Base-by-base conservation (phyloP, 2,329 filamentous ascomycete species). In the Beauveria medogensis region DNA sequence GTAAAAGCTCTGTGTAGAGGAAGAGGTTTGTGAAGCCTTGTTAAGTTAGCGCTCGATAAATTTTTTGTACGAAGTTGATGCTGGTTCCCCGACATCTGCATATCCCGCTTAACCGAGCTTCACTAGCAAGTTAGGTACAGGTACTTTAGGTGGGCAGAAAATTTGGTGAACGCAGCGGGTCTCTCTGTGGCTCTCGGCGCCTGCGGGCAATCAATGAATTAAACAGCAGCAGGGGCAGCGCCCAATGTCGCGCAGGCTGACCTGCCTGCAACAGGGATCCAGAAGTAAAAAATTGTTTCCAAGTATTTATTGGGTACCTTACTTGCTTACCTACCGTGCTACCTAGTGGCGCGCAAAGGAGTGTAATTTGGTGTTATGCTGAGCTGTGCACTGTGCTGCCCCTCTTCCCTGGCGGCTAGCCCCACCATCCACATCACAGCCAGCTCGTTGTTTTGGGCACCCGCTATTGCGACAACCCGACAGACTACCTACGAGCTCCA, bases 391-490 rank as follows among this genome's bases (percentile, higher is more conserved):
- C 60, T 57, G 60, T 61, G 44, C 50, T 56, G 60, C 60, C 60
- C 54, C 54, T 61, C 60, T 61, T 57, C 47, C 54, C 26, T 48
- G 58, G 34, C 30, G 20, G 46, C 28, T n/a, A 24, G 43, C 51
- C 60, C 60, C 60, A 58, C 60, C 54, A 61, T 61, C 48, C 54
- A 47, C 60, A 61, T 60, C 58, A 60, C 51, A 47, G 28, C 26
- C 43, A 61, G 50, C 58, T 54, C 58, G 8, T 50, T 61, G 44
- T 57, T 57, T 61, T 53, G 60, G 60, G 60, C 60, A 61, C 58
- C 58, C 58, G 58, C 59, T 46, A 47, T 61, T 61, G 60, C 60
- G 54, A 61, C 60, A 57, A 61, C 47, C 60, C 41, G 55, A 50
- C 51, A 22, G 20, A 59, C 54, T 55, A 61, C 24, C 48, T 41